Evolutionary conservation across 2,329 filamentous ascomycete genomes (phyloP), one percentile per base, ranked within the genome.

Genomic region (Fusarium virguliforme): DNA sequence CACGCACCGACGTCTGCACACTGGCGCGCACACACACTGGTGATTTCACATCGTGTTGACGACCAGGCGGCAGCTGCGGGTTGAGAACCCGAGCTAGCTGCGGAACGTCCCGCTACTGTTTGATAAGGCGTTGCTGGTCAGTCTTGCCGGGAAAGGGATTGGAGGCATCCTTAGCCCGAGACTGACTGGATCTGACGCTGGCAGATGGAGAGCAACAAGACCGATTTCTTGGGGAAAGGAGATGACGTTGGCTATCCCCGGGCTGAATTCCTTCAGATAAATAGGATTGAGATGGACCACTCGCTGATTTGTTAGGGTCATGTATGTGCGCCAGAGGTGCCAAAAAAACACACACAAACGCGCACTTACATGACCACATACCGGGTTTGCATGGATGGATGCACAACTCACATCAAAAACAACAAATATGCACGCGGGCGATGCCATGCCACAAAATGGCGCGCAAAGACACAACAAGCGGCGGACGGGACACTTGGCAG

Each of bases 51-150:
- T 41, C 35, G 22, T 34, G 35, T 60, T 53, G n/a, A 60, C 50
- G 58, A 32, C 58, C 40, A 46, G 58, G 58, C 58, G 53, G 58
- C 34, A 35, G 34, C 46, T 60, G 57, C 26, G 48, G n/a, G 32
- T 32, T 41, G 35, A 58, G 26, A 43, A 56, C 56, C 40, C 12
- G 32, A 61, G 64, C 56, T 64, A 74, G 59, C 50, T 48, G 60
- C 73, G 73, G 73, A 73, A 74, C 69, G 73, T 75, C 71, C 73
- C 73, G 69, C 62, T 34, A 40, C 51, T 65, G 38, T 67, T 59
- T 65, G 43, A 41, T 51, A 63, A 59, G 37, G n/a, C 12, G 53
- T 57, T 62, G 55, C 53, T 60, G 57, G 64, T 4, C 22, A 48
- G 57, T 53, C 57, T 60, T 60, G 43, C 40, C 26, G 24, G 43